Percentiles rank a stretch among this genome's conserved stretches.
Evolutionary conservation across 495 filamentous ascomycete species (phyloP).

Genomic region (Talaromyces thailandensis): DNA sequence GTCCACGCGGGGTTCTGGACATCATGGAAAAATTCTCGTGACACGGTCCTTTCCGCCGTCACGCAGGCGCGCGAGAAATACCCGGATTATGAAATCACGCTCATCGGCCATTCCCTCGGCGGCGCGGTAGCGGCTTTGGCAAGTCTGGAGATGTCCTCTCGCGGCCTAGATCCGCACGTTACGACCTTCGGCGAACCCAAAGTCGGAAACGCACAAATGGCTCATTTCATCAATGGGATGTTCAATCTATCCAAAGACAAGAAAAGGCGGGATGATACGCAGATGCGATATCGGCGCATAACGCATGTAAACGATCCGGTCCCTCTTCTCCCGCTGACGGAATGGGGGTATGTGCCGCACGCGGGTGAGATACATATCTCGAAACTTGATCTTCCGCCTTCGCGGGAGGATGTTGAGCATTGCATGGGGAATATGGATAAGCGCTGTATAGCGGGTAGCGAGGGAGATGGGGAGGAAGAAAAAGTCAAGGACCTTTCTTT

Average conservation of each 20-base stretch:
- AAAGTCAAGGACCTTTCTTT: slow-evolving; percentile 4
- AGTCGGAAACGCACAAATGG: slow-evolving; percentile 70
- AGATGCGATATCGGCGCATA: slow-evolving; percentile 58
- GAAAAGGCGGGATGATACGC: slow-evolving; percentile 12
- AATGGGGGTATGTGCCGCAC: slow-evolving; percentile 85
- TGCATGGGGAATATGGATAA: slow-evolving; percentile 66
- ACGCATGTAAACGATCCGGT: slow-evolving; percentile 86
- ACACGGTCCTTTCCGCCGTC: slow-evolving; percentile 52
- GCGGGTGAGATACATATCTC: slow-evolving; percentile 80
- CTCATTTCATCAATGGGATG: slow-evolving; percentile 52
- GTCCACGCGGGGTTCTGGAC: slow-evolving; percentile 86
- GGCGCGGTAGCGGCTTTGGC: slow-evolving; percentile 88
- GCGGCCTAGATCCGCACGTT: slow-evolving; percentile 62
- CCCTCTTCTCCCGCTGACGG: slow-evolving; percentile 70
- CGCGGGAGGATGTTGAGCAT: slow-evolving; percentile 51
- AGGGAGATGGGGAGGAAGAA: background rate
- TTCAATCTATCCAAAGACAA: slow-evolving; percentile 41
- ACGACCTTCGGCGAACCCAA: slow-evolving; percentile 93
- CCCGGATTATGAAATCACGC: slow-evolving; percentile 61
- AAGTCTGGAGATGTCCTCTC: slow-evolving; percentile 60
- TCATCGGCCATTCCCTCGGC: slow-evolving; percentile 87
- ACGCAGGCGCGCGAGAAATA: slow-evolving; percentile 42
- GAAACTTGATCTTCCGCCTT: slow-evolving; percentile 58
- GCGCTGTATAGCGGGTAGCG: slow-evolving; percentile 56
- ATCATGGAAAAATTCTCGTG: slow-evolving; percentile 69